Evolutionary conservation across 345 rosid genomes (phyloP), one percentile per base, ranked within the genome.

Genomic region (Rhodamnia rubescens): DNA sequence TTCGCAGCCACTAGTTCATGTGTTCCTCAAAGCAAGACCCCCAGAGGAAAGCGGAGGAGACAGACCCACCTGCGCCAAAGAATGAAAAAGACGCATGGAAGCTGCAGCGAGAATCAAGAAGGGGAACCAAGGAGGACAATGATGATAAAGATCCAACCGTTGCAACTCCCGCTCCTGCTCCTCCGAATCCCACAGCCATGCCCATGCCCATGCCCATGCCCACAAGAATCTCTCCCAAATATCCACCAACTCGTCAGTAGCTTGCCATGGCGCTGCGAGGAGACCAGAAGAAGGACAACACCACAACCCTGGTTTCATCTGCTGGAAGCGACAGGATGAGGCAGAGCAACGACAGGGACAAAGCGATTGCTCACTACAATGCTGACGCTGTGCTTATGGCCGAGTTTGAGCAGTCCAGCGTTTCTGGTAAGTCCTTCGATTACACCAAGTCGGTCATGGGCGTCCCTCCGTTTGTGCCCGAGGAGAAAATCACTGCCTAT

Each of bases 341-440:
- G 61, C 74, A 74, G 40, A 51, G 80, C 26, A 85, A 86, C 91
- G 88, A 90, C 90, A 22, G 74, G 74, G 83, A 78, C 52, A 92
- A 87, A 55, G 88, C 90, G 83, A 88, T 93, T 84, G 94, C 94
- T 53, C 96, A 93, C 82, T 96, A 88, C 91, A 94, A 89, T 86
- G 95, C 93, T 4, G 99, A 96, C 82, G 99, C 97, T 49, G 91
- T 90, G 81, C 90, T 94, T 81, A 89, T 93, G 58, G 99, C 96
- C 36, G 92, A 94, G 84, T 94, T 95, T 74, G 96, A 95, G 84
- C 92, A 91, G 44, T 94, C 99, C 18, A 84, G 78, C 78, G 87
- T 55, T 32, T 91, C 99, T 27, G 97, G 95, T 86, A 92, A 92
- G 93, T 88, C 93, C 26, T 96, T 96, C 61, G 83, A 96, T 91